Base-by-base conservation (phyloP, 257 asterid genomes). In the Thymus mandschuricus region DNA sequence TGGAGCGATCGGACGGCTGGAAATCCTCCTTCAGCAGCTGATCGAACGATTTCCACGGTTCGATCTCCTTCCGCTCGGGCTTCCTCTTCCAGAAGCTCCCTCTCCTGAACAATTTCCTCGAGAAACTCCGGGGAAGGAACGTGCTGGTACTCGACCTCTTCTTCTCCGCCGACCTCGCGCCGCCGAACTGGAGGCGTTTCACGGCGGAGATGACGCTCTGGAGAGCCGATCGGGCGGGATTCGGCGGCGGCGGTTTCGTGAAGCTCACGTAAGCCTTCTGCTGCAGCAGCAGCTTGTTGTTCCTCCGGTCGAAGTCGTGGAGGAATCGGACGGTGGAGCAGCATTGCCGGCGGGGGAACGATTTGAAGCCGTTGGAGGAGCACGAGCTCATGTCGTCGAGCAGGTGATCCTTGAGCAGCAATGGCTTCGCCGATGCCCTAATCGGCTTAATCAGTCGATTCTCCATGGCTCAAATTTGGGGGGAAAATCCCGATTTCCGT, bases 171-270 rank as follows among this genome's bases (percentile, higher is more conserved):
- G 81, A 55, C 13, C 40, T 76, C 0, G 40, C 50, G 66, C 78
- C 70, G 59, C 81, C 49, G 61, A 89, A 79, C 0, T 81, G 88
- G 65, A 89, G 83, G 75, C 80, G 81, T 52, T 78, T 90, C 28
- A 87, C 86, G 66, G 96, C 96, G n/a, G 85, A 70, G 55, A 92
- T 70, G 45, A 87, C 85, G 60, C 76, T 79, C 11, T 79, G 85
- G 40, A 92, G 71, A 15, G 90, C 85, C n/a, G 97, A 84, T 2
- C 76, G 54, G 1, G 82, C 61, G 0, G 83, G 69, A 68, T 78
- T 89, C 21, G 81, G 13, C 3, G 78, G 82, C 3, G 77, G 81
- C 40, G 62, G 68, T 44, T 68, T 29, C 44, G 15, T 68, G 80
- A 59, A 51, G 13, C 55, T 69, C 13, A 62, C 21, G 51, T 51